phyloP scores from a whole-genome alignment of 2,329 filamentous ascomycete genomes.

The Aspergillus brasiliensis region DNA sequence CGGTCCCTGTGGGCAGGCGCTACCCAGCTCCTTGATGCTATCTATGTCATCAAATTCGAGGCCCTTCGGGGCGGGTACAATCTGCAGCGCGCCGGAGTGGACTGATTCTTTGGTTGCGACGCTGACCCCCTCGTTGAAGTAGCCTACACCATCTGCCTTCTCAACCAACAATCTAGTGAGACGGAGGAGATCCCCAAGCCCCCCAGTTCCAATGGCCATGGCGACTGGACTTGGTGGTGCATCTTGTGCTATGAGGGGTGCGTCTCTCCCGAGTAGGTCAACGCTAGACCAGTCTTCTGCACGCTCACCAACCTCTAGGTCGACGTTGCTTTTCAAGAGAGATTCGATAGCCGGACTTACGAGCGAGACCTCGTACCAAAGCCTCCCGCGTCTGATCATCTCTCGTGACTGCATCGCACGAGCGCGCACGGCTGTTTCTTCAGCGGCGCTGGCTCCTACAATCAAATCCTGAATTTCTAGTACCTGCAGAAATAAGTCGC shows the following conservation, averaged over 20 bases:
- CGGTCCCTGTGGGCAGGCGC: slow-evolving; percentile 5
- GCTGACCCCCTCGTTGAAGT: slow-evolving; percentile 24
- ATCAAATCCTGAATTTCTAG: slow-evolving; percentile 43
- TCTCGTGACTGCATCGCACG: slow-evolving; percentile 26
- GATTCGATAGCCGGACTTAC: slow-evolving; percentile 39
- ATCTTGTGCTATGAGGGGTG: slow-evolving; percentile 6
- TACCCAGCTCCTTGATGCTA: slow-evolving; percentile 26
- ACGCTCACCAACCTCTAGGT: slow-evolving; percentile 38
- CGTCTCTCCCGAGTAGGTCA: slow-evolving; percentile 34
- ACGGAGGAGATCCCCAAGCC: slow-evolving; percentile 31
- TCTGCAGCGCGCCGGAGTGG: background rate
- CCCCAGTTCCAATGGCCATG: slow-evolving; percentile 20
- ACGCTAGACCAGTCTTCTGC: slow-evolving; percentile 33
- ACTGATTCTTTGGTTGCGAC: background rate
- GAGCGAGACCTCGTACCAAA: slow-evolving; percentile 46
- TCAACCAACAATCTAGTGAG: slow-evolving; percentile 34
- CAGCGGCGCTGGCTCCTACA: slow-evolving; percentile 22
- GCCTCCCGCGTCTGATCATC: slow-evolving; percentile 34
- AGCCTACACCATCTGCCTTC: slow-evolving; percentile 42
- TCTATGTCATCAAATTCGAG: slow-evolving; percentile 20
- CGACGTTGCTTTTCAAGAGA: slow-evolving; percentile 34
- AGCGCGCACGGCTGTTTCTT: slow-evolving; percentile 31
- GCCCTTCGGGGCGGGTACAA: background rate
- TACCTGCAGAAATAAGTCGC: slow-evolving; percentile 37
- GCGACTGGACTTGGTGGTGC: slow-evolving; percentile 20